Percentiles rank a stretch among this genome's conserved stretches.
phyloP scores from a whole-genome alignment of 2,329 filamentous ascomycete genomes.

The Neonectria punicea region DNA sequence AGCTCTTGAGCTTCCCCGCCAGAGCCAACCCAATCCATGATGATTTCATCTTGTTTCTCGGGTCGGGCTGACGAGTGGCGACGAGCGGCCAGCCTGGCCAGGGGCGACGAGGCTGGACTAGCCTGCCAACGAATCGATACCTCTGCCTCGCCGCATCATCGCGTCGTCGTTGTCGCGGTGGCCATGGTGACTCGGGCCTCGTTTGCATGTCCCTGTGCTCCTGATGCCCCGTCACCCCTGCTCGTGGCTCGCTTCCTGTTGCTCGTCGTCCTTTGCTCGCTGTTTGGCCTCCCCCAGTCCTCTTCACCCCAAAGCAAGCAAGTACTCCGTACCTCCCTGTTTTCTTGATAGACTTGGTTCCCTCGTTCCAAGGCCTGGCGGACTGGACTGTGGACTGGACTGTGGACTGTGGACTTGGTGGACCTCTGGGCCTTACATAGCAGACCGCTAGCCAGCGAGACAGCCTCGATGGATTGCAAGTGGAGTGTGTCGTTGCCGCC shows the following conservation, averaged over 20 bases:
- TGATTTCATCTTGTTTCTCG: constrained; percentile 22
- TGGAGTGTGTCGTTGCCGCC: constrained; percentile 29
- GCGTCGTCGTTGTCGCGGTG: constrained; percentile 2
- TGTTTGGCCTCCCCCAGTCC: neutral
- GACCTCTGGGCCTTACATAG: constrained; percentile 15
- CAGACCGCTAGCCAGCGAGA: constrained; percentile 34
- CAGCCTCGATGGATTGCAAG: constrained; percentile 34
- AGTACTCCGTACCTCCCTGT: neutral
- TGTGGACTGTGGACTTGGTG: constrained; percentile 23
- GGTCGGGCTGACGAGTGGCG: neutral
- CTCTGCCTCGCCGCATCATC: constrained; percentile 15
- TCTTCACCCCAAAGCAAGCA: neutral
- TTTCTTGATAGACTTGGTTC: constrained; percentile 16
- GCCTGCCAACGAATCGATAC: constrained; percentile 12
- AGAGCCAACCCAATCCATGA: constrained; percentile 17
- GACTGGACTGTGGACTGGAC: constrained; percentile 11
- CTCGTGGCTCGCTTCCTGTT: neutral
- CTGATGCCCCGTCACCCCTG: neutral
- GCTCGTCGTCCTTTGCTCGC: neutral
- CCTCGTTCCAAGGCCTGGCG: constrained; percentile 24
- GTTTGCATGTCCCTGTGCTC: constrained; percentile 12
- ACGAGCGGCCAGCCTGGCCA: neutral
- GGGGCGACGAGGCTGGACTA: constrained; percentile 15
- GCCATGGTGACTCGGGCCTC: constrained; percentile 13
- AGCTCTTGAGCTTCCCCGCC: constrained; percentile 34